Evolutionary conservation across 1,139 yeast genomes (phyloP).

Genomic region (Candida mesenterica): DNA sequence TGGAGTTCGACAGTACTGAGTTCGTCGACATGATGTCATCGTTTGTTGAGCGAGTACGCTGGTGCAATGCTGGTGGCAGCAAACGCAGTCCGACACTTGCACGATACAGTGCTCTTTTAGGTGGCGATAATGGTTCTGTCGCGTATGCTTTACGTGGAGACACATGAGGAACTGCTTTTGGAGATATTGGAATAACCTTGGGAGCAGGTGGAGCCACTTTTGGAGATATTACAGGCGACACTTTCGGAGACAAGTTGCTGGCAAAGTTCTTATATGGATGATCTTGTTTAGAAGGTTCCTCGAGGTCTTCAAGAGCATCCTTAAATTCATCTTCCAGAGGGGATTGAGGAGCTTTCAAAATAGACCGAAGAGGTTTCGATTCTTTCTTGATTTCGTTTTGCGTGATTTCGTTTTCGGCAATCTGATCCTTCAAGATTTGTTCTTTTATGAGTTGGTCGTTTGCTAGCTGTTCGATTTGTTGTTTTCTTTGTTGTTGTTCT

Average conservation of each 20-base stretch:
- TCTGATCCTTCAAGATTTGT: not conserved
- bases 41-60: conserved; percentile 1
- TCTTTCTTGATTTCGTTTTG: not conserved
- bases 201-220: not conserved
- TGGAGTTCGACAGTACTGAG: conserved; percentile 20
- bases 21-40: conserved; percentile 4
- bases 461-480: not conserved
- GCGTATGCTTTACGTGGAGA: too few species aligned
- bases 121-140: too few species aligned
- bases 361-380: conserved; percentile 35
- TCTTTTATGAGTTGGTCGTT: not conserved
- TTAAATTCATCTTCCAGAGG: conserved; percentile 13
- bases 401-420: not conserved
- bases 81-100: not conserved
- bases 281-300: not conserved
- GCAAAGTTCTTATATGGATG: conserved; percentile 14
- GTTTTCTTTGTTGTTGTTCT: too few species aligned
- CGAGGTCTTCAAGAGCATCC: conserved; percentile 10
- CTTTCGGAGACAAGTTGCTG: not conserved
- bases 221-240: not conserved
- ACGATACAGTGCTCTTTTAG: too few species aligned
- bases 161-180: too few species aligned
- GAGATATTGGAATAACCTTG: too few species aligned
- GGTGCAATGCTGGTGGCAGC: not conserved
- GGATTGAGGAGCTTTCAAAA: conserved; percentile 29